These are phyloP conservation scores for Tubosaeta sp. DNA, from an alignment of 768 basidiomycete genomes.

Conservation along the genomic window DNA sequence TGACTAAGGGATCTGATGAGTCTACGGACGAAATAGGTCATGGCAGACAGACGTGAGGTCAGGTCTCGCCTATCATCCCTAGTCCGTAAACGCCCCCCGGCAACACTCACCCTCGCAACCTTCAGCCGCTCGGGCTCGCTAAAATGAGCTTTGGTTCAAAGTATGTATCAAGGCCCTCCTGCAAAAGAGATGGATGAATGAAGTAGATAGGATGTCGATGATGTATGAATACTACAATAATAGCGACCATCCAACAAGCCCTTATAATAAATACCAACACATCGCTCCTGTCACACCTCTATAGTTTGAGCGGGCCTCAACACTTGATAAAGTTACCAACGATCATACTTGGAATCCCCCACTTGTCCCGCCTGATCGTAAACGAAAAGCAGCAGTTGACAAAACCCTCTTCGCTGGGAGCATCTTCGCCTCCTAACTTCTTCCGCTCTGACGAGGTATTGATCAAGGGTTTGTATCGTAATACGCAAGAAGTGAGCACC, in stretches of 20 bases:
- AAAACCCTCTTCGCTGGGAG: constrained; percentile 61
- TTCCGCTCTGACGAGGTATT: constrained; percentile 35
- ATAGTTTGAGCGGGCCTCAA: constrained; percentile 20
- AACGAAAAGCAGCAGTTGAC: constrained; percentile 92
- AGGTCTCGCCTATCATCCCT: too few species aligned
- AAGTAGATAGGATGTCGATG: too few species aligned
- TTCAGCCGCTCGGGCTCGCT: too few species aligned
- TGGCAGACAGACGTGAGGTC: too few species aligned
- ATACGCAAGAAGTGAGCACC: constrained; percentile 85
- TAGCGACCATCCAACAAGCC: constrained; percentile 4
- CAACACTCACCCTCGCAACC: too few species aligned
- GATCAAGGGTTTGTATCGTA: constrained; percentile 71
- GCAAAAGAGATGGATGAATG: too few species aligned
- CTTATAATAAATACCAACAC: constrained; percentile 7
- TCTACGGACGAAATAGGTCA: too few species aligned
- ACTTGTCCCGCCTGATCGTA: constrained; percentile 78
- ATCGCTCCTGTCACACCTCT: neutral
- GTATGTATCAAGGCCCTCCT: too few species aligned
- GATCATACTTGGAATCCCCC: constrained; percentile 87
- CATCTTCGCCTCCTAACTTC: constrained; percentile 24
- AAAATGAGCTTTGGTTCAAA: too few species aligned
- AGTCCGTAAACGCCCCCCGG: too few species aligned
- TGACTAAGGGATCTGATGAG: too few species aligned
- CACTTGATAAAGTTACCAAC: constrained; percentile 86
- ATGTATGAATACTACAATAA: constrained; percentile 14